A percentile compares a stretch with the other conserved stretches of the same genome.
phyloP scores from a whole-genome alignment of 2,329 filamentous ascomycete species.

The Penicillium sp. region DNA sequence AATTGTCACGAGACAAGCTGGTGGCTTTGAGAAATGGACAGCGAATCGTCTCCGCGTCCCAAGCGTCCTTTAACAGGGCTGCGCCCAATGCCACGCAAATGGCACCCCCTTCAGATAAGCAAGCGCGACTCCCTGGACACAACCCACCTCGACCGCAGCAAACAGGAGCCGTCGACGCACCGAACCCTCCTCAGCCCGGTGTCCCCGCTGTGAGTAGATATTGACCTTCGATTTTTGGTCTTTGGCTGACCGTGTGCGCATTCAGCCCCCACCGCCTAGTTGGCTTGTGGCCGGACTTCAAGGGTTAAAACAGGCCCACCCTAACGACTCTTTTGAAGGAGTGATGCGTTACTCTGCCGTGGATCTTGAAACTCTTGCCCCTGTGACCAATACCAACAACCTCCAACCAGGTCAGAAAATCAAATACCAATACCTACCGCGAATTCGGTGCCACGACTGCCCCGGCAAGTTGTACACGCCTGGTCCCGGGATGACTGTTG shows the following conservation, averaged over 20 bases:
- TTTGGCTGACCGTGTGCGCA: conserved; percentile 19
- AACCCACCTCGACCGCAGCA: conserved; percentile 36
- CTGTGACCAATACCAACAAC: conserved; percentile 56
- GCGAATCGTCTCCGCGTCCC: conserved; percentile 41
- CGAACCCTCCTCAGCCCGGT: conserved; percentile 43
- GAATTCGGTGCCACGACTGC: conserved; percentile 90
- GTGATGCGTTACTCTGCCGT: conserved; percentile 88
- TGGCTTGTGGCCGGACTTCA: conserved; percentile 80
- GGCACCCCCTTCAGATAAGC: conserved; percentile 42
- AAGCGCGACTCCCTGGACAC: conserved; percentile 24
- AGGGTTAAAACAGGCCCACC: conserved; percentile 68
- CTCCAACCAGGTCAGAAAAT: conserved; percentile 60
- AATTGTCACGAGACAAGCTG: conserved; percentile 70
- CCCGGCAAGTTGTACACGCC: conserved; percentile 92
- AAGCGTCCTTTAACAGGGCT: conserved; percentile 30
- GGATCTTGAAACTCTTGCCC: conserved; percentile 68
- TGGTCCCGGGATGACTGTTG: conserved; percentile 77
- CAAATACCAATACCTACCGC: conserved; percentile 79
- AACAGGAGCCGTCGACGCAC: conserved; percentile 48
- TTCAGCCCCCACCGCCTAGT: conserved; percentile 75
- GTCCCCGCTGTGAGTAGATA: conserved; percentile 46
- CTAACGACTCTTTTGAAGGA: conserved; percentile 80
- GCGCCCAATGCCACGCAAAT: conserved; percentile 37
- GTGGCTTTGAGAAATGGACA: conserved; percentile 20
- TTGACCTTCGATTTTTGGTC: conserved; percentile 15